Conservation (phyloP, 1,284 basidiomycete species). For the Moesziomyces sp. region DNA sequence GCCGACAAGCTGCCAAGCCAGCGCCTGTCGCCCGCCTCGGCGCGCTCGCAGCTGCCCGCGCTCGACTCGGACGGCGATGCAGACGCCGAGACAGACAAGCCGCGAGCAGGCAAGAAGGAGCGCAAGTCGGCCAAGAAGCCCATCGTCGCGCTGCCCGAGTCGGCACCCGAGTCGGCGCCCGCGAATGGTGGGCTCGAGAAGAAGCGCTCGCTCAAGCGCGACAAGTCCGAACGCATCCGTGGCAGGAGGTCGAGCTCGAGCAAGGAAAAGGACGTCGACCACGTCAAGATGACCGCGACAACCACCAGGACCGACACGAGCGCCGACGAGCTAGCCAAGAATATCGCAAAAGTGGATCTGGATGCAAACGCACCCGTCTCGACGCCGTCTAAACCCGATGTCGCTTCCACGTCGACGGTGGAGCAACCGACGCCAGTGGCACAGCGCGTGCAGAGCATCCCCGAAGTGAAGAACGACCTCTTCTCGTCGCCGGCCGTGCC, state of each 20-base stretch:
- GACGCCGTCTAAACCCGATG: no score
- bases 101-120: not conserved
- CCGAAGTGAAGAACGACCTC: constrained; percentile 31
- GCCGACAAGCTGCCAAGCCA: not conserved
- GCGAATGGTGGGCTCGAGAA: constrained; percentile 5
- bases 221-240: constrained; percentile 45
- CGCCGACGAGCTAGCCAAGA: constrained; percentile 11
- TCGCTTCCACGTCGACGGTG: not conserved
- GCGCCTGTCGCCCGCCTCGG: constrained; percentile 25
- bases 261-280: constrained; percentile 41
- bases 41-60: constrained; percentile 14
- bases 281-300: constrained; percentile 18
- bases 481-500: constrained; percentile 39
- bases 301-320: not conserved
- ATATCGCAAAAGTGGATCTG: constrained; percentile 13
- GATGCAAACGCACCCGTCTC: not conserved
- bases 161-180: not conserved
- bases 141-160: not conserved
- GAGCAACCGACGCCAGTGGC: constrained; percentile 25
- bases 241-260: constrained; percentile 36
- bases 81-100: constrained; percentile 32
- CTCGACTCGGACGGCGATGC: constrained; percentile 45
- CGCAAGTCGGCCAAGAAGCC: constrained; percentile 5
- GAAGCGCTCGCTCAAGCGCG: constrained; percentile 37
- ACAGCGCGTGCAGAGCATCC: constrained; percentile 28